A percentile compares a stretch with the other conserved stretches of the same genome.
Evolutionary conservation across 345 rosid genomes (phyloP).

Genomic region (Boechera divaricarpa): DNA sequence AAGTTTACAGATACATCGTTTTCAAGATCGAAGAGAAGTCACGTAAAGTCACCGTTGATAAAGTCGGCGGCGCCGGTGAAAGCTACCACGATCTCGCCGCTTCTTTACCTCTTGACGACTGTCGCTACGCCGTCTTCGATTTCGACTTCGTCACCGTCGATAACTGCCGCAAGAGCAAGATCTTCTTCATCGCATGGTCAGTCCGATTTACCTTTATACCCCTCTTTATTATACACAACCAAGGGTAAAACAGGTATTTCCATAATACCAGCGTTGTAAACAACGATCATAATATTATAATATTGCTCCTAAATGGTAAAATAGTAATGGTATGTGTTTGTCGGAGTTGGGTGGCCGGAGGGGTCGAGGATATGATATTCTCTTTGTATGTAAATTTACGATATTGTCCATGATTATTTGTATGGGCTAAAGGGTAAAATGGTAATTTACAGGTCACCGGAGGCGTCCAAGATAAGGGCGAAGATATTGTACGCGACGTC

Average conservation of each 20-base stretch:
- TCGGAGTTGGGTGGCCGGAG: neutral
- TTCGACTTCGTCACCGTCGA: slow-evolving; percentile 94
- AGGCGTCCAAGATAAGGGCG: slow-evolving; percentile 83
- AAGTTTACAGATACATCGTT: slow-evolving; percentile 79
- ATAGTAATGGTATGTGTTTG: neutral
- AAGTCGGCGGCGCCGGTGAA: slow-evolving; percentile 88
- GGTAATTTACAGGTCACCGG: slow-evolving; percentile 61
- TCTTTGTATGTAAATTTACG: neutral
- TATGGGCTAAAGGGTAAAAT: neutral
- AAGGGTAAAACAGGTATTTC: slow-evolving; percentile 1
- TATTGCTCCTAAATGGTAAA: neutral
- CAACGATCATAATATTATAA: too few species aligned
- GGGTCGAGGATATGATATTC: neutral
- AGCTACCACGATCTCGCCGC: slow-evolving; percentile 77
- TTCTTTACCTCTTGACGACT: slow-evolving; percentile 80
- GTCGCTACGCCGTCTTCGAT: slow-evolving; percentile 92
- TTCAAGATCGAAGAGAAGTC: slow-evolving; percentile 96
- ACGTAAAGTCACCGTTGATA: slow-evolving; percentile 80
- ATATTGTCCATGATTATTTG: neutral
- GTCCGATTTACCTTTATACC: slow-evolving; percentile 36
- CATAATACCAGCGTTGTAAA: too few species aligned
- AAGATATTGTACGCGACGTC: slow-evolving; percentile 93
- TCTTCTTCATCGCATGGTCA: slow-evolving; percentile 97
- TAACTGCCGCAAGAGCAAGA: slow-evolving; percentile 97
- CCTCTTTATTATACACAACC: neutral